Evolutionary conservation across 495 filamentous ascomycete species (phyloP).

Genomic region (Aspergillus diversus): DNA sequence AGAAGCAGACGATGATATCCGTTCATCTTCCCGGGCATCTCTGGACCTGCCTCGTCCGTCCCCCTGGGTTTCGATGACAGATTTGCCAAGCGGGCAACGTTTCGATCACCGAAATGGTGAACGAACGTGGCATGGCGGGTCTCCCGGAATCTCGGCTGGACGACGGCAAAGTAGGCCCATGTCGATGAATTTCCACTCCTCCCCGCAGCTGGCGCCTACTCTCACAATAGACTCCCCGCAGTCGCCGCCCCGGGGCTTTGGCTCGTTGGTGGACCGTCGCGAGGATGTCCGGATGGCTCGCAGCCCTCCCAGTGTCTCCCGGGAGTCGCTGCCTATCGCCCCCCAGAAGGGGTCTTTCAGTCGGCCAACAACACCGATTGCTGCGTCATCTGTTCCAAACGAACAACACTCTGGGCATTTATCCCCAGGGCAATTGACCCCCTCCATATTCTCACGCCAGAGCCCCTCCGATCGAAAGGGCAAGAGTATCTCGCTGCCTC

Average conservation of each 20-base stretch:
- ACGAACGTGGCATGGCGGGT: conserved; percentile 36
- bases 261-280: conserved; percentile 19
- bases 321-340: conserved; percentile 35
- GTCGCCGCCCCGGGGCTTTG: conserved; percentile 63
- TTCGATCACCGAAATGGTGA: conserved; percentile 29
- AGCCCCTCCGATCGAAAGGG: conserved; percentile 36
- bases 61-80: conserved; percentile 40
- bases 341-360: conserved; percentile 43
- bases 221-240: conserved; percentile 74
- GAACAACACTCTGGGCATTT: conserved; percentile 55
- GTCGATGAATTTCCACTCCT: conserved; percentile 58
- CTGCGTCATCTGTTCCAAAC: conserved; percentile 54
- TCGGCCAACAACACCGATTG: conserved; percentile 51
- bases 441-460: conserved; percentile 27
- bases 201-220: conserved; percentile 66
- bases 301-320: conserved; percentile 32
- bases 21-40: conserved; percentile 51
- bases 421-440: conserved; percentile 42
- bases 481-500: conserved; percentile 57
- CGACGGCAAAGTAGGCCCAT: conserved; percentile 44
- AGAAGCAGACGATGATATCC: conserved; percentile 49
- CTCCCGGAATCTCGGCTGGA: conserved; percentile 30
- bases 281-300: conserved; percentile 32
- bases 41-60: conserved; percentile 55
- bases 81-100: conserved; percentile 33